phyloP scores from a whole-genome alignment of 1,284 basidiomycete species.

The Pholiota adiposa region DNA sequence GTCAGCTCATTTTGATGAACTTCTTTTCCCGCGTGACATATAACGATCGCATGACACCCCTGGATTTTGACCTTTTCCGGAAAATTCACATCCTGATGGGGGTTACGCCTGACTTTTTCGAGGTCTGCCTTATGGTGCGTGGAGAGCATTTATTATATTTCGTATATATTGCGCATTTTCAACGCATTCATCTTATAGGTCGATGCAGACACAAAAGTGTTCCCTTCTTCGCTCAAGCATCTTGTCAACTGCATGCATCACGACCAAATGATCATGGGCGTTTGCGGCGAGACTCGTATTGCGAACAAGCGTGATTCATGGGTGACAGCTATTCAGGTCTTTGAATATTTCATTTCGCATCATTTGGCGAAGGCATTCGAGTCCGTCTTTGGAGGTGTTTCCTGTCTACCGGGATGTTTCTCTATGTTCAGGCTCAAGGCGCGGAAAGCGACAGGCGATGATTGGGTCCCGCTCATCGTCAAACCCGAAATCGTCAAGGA shows the following conservation, averaged over 20 bases:
- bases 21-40: conserved; percentile 99
- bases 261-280: conserved; percentile 98
- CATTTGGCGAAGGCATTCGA: conserved; percentile 99
- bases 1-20: conserved; percentile 99
- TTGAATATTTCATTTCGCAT: conserved; percentile 99
- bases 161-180: conserved; percentile 25
- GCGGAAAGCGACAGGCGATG: conserved; percentile 83
- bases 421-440: conserved; percentile 99
- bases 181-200: conserved; percentile 58
- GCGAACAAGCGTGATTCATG: conserved; percentile 97
- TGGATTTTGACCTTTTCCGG: conserved; percentile 98
- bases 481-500: conserved; percentile 98
- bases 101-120: conserved; percentile 99
- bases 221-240: conserved; percentile 83
- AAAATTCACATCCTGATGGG: conserved; percentile 98
- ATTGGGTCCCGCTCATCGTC: conserved; percentile 97
- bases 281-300: conserved; percentile 98
- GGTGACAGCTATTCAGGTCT: conserved; percentile 98
- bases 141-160: not conserved
- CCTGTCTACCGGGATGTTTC: conserved; percentile 98
- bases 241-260: conserved; percentile 98
- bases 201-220: conserved; percentile 96
- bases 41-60: conserved; percentile 97
- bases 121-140: conserved; percentile 94
- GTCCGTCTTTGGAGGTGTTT: conserved; percentile 98